Base-by-base conservation (phyloP, 2,329 filamentous ascomycete genomes). In the Furcasterigmium sp. region DNA sequence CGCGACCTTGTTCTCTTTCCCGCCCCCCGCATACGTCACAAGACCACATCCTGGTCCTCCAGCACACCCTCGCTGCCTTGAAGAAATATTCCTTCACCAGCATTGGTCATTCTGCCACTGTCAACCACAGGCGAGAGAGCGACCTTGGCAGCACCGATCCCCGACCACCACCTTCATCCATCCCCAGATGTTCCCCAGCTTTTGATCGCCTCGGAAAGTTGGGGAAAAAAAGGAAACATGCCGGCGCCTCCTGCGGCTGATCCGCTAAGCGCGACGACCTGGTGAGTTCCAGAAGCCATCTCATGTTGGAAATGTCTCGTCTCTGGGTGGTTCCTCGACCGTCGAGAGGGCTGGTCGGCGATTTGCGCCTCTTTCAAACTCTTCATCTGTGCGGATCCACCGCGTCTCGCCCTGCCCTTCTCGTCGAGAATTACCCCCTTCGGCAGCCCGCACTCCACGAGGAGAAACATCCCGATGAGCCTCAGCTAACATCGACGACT, bases 201-300 rank as follows among this genome's bases (percentile, higher is more conserved):
- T 35, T 35, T 35, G 32, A 35, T 35, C 32, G 29, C 29, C 9
- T 17, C 15, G 15, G 32, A 15, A 35, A 26, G 23, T 26, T 11
- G 23, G 23, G 23, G 23, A 26, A 26, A 11, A 11, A 9, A 44
- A 26, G 23, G 23, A 9, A 44, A 38, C 46, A 49, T 50, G 44
- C 41, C 48, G 20, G 44, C 43, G 41, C 39, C 38, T 28, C 19
- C 36, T 14, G 26, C 18, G 19, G 28, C 46, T 46, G 48, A 50
- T 50, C 48, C 48, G 43, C 32, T 50, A 41, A 46, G 48, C 26
- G 48, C 48, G 23, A 50, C 48, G 39, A 49, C 48, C 20, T 50
- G 48, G 48, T 50, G 46, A 50, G 48, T 50, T 15, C 29, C n/a
- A n/a, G n/a, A n/a, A n/a, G 29, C 17, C 29, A 15, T 13, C 13